Percentiles rank a stretch among this genome's conserved stretches.
These are phyloP conservation scores for Pseudevernia furfuracea DNA, from an alignment of 495 filamentous ascomycete species.

Conservation along the genomic window DNA sequence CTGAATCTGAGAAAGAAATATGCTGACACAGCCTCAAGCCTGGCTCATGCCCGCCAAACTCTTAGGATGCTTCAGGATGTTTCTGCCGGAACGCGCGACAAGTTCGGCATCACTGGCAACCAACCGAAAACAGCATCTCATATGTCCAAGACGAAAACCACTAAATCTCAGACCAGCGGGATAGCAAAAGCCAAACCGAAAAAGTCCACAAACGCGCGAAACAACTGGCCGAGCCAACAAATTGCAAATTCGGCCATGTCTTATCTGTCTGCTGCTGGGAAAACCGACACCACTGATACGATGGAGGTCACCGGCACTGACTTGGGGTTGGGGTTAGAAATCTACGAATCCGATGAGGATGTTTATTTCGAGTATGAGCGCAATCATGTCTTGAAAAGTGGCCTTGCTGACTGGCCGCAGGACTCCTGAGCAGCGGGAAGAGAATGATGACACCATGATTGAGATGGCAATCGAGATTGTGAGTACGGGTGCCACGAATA, in stretches of 20 bases:
- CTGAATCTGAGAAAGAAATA: neutral
- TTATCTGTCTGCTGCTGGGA: too few relatives aligned
- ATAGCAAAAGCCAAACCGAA: too few relatives aligned
- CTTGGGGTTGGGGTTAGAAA: too few relatives aligned
- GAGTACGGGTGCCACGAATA: neutral
- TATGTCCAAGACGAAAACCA: too few relatives aligned
- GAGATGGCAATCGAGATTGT: neutral
- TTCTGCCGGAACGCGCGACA: neutral
- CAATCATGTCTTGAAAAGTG: neutral
- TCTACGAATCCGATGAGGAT: neutral
- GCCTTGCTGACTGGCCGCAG: neutral
- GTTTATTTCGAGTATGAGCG: neutral
- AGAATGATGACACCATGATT: neutral
- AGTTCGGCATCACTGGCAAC: neutral
- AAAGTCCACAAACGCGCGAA: too few relatives aligned
- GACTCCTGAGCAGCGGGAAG: neutral
- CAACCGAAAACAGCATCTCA: too few relatives aligned
- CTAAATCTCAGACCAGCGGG: too few relatives aligned
- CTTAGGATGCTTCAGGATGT: conserved; percentile 2
- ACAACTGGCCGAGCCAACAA: too few relatives aligned
- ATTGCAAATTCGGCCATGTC: too few relatives aligned
- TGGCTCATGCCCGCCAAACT: neutral
- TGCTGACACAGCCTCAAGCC: neutral
- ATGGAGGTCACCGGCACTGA: too few relatives aligned
- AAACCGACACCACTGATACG: too few relatives aligned